Percentiles rank a stretch among this genome's conserved stretches.
Evolutionary conservation across 495 filamentous ascomycete genomes (phyloP).

Genomic region (Penicillium samsonianum): DNA sequence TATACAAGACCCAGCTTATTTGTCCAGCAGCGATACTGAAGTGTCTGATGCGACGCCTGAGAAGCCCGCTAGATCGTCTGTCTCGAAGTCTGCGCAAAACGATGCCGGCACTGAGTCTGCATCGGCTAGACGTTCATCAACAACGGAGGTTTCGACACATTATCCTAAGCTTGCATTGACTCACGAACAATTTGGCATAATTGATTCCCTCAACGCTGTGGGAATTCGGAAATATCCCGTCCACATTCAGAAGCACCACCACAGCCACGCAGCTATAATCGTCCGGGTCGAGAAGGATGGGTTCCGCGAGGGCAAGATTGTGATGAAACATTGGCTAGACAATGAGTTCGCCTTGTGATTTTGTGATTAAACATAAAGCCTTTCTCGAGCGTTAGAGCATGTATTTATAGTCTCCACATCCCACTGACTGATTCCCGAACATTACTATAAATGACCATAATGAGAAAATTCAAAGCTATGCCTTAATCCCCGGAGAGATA

Average conservation of each 20-base stretch:
- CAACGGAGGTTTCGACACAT: not conserved
- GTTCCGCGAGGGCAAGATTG: slow-evolving; percentile 75
- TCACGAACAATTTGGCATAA: slow-evolving; percentile 78
- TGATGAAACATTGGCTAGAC: slow-evolving; percentile 79
- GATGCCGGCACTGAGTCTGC: not conserved
- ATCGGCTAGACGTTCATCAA: not conserved
- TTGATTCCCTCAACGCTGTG: slow-evolving; percentile 71
- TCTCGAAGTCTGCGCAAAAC: not conserved
- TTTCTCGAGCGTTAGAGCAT: slow-evolving; percentile 2
- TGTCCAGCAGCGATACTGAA: slow-evolving; percentile 45
- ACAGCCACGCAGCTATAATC: slow-evolving; percentile 91
- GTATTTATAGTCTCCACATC: slow-evolving; percentile 1
- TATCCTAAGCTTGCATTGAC: slow-evolving; percentile 73
- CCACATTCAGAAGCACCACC: slow-evolving; percentile 76
- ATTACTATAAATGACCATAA: not conserved
- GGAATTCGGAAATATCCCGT: slow-evolving; percentile 82
- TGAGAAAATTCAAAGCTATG: not conserved
- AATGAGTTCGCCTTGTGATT: slow-evolving; percentile 68
- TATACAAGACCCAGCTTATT: slow-evolving; percentile 61
- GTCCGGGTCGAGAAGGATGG: slow-evolving; percentile 61
- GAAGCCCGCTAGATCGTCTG: not conserved
- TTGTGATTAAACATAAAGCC: not conserved
- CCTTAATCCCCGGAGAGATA: slow-evolving; percentile 23
- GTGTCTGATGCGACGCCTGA: slow-evolving; percentile 12
- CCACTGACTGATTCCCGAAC: not conserved